Conservation (phyloP, 2,329 filamentous ascomycete genomes). For the Blastomyces gilchristii region DNA sequence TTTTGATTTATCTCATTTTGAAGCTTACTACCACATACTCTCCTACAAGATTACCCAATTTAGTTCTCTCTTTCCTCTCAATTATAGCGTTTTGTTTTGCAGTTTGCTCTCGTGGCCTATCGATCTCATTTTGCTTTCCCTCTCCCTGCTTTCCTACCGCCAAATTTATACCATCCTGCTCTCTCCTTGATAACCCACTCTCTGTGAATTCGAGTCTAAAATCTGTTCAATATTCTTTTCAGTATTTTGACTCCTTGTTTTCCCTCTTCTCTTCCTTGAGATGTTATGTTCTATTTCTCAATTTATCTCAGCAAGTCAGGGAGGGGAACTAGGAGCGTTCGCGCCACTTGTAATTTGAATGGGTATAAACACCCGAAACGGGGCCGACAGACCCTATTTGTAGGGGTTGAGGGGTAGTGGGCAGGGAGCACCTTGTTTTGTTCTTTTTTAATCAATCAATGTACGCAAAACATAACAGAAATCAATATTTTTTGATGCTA, state of each 20-base stretch:
- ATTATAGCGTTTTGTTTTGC: not conserved
- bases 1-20: not conserved
- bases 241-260: not conserved
- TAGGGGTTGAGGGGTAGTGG: not conserved
- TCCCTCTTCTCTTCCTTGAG: not conserved
- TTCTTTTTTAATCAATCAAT: not conserved
- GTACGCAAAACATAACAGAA: not conserved
- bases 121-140: not conserved
- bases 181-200: not conserved
- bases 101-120: not conserved
- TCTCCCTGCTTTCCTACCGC: not conserved
- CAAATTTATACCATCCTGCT: constrained; percentile 2
- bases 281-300: not conserved
- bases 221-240: not conserved
- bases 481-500: not conserved
- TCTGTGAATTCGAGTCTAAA: not conserved
- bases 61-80: not conserved
- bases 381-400: not conserved
- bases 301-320: not conserved
- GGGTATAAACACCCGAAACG: not conserved
- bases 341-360: not conserved
- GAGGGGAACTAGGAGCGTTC: not conserved
- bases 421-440: not conserved
- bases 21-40: not conserved
- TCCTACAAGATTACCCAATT: constrained; percentile 1